These are phyloP conservation scores for Ceratocystis destructans DNA, from an alignment of 2,329 filamentous ascomycete genomes.

Conservation along the genomic window DNA sequence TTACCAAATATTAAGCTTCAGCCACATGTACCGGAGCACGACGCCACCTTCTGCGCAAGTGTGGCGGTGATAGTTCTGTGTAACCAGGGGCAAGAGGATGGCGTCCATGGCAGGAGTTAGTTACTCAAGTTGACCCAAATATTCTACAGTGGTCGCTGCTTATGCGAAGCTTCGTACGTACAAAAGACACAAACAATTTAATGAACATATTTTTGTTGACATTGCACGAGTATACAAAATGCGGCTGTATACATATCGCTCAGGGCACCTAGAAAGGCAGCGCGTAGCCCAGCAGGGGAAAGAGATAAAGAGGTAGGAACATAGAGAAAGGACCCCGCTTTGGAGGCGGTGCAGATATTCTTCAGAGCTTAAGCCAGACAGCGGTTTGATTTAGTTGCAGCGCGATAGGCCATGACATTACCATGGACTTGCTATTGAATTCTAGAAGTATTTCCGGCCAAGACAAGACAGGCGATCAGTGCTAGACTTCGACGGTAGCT, in stretches of 20 bases:
- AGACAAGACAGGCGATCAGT: too few relatives aligned
- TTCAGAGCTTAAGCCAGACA: not conserved
- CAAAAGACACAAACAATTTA: not conserved
- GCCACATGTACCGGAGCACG: not conserved
- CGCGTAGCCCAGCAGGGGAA: not conserved
- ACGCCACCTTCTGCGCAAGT: not conserved
- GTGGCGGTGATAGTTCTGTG: not conserved
- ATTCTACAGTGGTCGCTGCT: not conserved
- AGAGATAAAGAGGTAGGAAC: not conserved
- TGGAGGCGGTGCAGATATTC: slow-evolving; percentile 7
- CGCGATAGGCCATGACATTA: not conserved
- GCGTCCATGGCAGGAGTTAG: not conserved
- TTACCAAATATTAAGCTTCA: not conserved
- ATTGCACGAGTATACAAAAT: too few relatives aligned
- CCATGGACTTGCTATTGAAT: not conserved
- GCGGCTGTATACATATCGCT: too few relatives aligned
- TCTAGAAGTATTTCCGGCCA: not conserved
- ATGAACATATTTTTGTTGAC: not conserved
- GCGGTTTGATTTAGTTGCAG: not conserved
- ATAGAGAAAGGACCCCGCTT: not conserved
- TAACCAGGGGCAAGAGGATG: not conserved
- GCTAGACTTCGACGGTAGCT: too few relatives aligned
- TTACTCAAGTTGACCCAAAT: not conserved
- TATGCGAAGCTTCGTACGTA: not conserved
- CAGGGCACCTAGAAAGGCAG: not conserved